Percentiles rank a stretch among this genome's conserved stretches.
Conservation (phyloP, 1,284 basidiomycete genomes). For the Phlebopus sp. region DNA sequence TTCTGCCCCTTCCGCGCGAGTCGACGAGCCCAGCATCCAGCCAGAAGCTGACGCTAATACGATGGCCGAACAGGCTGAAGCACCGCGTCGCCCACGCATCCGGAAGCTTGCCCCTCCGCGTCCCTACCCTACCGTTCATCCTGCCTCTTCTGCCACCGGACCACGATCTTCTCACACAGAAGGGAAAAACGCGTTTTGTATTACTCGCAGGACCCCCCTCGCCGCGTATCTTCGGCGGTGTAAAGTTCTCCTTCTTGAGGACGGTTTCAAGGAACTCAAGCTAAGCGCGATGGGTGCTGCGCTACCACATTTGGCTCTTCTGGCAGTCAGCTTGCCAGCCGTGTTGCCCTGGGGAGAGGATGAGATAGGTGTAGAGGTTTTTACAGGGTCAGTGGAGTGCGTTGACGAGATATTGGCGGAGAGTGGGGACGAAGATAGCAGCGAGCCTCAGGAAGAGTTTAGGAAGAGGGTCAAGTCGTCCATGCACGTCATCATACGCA, state of each 20-base stretch:
- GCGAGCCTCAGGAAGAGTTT: constrained; percentile 49
- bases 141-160: constrained; percentile 72
- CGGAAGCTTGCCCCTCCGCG: constrained; percentile 68
- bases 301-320: constrained; percentile 76
- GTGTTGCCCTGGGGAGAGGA: constrained; percentile 68
- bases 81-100: constrained; percentile 36
- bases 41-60: not conserved
- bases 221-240: constrained; percentile 78
- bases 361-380: constrained; percentile 66
- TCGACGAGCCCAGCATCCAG: constrained; percentile 3
- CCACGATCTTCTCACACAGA: constrained; percentile 69
- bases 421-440: constrained; percentile 55
- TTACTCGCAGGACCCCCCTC: constrained; percentile 76
- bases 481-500: constrained; percentile 55
- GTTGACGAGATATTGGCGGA: constrained; percentile 78
- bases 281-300: constrained; percentile 85
- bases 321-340: constrained; percentile 70
- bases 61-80: too few species aligned
- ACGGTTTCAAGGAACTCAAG: constrained; percentile 79
- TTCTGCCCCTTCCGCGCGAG: not conserved
- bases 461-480: constrained; percentile 69
- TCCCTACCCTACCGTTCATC: constrained; percentile 75
- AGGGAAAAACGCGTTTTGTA: constrained; percentile 75
- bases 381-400: constrained; percentile 75
- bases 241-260: constrained; percentile 70